Evolutionary conservation across 2,329 filamentous ascomycete species (phyloP).

Genomic region (Claviceps maximensis): DNA sequence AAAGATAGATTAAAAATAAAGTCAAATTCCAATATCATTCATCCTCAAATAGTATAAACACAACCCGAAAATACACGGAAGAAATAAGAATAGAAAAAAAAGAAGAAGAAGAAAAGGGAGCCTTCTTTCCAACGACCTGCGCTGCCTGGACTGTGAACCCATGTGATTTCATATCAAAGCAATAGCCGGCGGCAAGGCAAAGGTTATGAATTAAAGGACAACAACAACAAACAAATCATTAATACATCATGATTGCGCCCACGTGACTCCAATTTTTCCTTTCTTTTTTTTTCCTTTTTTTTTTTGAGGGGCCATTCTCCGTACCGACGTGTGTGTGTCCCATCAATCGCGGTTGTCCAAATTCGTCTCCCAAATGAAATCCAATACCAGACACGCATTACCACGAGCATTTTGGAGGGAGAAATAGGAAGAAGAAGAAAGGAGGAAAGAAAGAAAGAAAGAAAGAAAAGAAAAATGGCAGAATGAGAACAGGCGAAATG

Average conservation of each 20-base stretch:
- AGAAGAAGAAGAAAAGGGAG: background rate
- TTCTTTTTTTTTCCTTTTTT: conserved; percentile 4
- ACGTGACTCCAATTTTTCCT: conserved; percentile 11
- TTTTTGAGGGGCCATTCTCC: too few relatives aligned
- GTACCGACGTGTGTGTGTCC: conserved; percentile 7
- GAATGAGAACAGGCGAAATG: too few relatives aligned
- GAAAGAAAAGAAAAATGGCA: too few relatives aligned
- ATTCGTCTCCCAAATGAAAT: background rate
- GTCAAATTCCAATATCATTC: too few relatives aligned
- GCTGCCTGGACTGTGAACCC: background rate
- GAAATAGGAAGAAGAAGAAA: background rate
- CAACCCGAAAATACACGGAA: background rate
- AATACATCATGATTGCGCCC: conserved; percentile 14
- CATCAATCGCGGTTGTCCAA: conserved; percentile 10
- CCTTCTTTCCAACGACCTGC: conserved; percentile 1
- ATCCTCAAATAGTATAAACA: too few relatives aligned
- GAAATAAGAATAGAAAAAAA: background rate
- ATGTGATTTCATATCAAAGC: conserved; percentile 1
- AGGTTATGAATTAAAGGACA: conserved; percentile 12
- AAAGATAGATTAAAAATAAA: too few relatives aligned
- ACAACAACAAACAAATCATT: conserved; percentile 2
- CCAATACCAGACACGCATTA: conserved; percentile 3
- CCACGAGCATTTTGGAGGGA: background rate
- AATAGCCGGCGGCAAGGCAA: conserved; percentile 1
- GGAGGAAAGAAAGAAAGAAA: background rate